Evolutionary conservation across 2,329 filamentous ascomycete genomes (phyloP).

Genomic region (Fusarium chuoi): DNA sequence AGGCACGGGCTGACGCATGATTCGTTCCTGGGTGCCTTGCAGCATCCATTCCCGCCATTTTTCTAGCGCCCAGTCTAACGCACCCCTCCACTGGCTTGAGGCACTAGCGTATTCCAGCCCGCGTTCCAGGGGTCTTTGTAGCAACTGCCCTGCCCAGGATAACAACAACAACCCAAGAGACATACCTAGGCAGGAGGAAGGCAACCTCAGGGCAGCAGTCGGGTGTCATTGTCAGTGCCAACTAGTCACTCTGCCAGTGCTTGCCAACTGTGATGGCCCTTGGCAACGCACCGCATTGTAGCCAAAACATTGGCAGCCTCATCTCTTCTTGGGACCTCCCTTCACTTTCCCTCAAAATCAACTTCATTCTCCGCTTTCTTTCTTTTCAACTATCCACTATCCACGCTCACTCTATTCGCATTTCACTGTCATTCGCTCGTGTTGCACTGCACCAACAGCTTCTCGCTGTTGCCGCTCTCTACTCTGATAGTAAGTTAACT

Average conservation of each 20-base stretch:
- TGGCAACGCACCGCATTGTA: conserved; percentile 12
- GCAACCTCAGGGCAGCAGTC: not conserved
- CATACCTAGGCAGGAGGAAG: not conserved
- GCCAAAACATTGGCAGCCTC: conserved; percentile 42
- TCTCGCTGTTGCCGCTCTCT: conserved; percentile 7
- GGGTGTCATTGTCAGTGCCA: not conserved
- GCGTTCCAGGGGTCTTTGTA: conserved; percentile 30
- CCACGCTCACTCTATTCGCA: not conserved
- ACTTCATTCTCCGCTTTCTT: conserved; percentile 9
- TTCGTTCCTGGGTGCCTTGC: conserved; percentile 39
- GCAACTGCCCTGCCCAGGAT: not conserved
- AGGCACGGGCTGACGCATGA: conserved; percentile 17
- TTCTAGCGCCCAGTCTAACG: conserved; percentile 24
- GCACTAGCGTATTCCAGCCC: conserved; percentile 18
- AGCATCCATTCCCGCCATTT: conserved; percentile 21
- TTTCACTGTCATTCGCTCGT: not conserved
- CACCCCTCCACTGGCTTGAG: conserved; percentile 25
- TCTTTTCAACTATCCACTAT: not conserved
- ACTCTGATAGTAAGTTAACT: conserved; percentile 10
- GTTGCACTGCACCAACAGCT: conserved; percentile 9
- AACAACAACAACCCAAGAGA: not conserved
- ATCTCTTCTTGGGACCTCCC: conserved; percentile 34
- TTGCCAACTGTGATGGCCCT: conserved; percentile 17
- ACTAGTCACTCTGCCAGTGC: conserved; percentile 18
- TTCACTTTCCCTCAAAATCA: conserved; percentile 28